A percentile compares a stretch with the other conserved stretches of the same genome.
These are phyloP conservation scores for Dalbergia cultrata DNA, from an alignment of 306 rosid species.

Conservation along the genomic window DNA sequence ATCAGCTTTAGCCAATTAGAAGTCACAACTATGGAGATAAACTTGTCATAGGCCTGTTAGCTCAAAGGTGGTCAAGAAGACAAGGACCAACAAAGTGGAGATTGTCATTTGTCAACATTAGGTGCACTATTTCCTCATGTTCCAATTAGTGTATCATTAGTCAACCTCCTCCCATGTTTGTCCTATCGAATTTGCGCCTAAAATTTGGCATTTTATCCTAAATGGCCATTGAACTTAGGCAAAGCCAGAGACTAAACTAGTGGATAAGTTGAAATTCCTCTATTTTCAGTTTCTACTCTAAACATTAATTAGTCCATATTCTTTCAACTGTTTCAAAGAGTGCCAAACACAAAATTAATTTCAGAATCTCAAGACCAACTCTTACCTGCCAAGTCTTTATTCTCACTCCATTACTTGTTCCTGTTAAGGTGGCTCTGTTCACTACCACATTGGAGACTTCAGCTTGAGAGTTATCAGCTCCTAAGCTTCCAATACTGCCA, in stretches of 20 bases:
- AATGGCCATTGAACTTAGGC: background rate
- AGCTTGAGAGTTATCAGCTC: slow-evolving; percentile 71
- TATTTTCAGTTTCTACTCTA: slow-evolving; percentile 12
- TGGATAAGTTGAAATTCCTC: slow-evolving; percentile 9
- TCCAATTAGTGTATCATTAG: slow-evolving; percentile 16
- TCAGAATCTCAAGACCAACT: slow-evolving; percentile 37
- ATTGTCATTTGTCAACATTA: slow-evolving; percentile 17
- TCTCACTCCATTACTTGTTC: slow-evolving; percentile 87
- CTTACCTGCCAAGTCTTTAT: slow-evolving; percentile 94
- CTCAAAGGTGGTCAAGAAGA: slow-evolving; percentile 29
- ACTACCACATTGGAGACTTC: slow-evolving; percentile 74
- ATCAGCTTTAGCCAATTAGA: slow-evolving; percentile 2
- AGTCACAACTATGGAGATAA: background rate
- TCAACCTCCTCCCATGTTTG: slow-evolving; percentile 9
- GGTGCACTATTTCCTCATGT: slow-evolving; percentile 21
- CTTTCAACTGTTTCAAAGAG: slow-evolving; percentile 15
- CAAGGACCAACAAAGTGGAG: slow-evolving; percentile 9
- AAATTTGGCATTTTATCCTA: slow-evolving; percentile 19
- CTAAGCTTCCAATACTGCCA: slow-evolving; percentile 89
- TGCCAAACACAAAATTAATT: background rate
- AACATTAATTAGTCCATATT: background rate
- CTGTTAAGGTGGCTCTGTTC: slow-evolving; percentile 60
- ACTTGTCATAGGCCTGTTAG: background rate
- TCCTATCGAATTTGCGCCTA: slow-evolving; percentile 34
- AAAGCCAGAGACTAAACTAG: slow-evolving; percentile 19